Evolutionary conservation across 1,139 yeast genomes (phyloP).

Genomic region (Kodamaea sp.): DNA sequence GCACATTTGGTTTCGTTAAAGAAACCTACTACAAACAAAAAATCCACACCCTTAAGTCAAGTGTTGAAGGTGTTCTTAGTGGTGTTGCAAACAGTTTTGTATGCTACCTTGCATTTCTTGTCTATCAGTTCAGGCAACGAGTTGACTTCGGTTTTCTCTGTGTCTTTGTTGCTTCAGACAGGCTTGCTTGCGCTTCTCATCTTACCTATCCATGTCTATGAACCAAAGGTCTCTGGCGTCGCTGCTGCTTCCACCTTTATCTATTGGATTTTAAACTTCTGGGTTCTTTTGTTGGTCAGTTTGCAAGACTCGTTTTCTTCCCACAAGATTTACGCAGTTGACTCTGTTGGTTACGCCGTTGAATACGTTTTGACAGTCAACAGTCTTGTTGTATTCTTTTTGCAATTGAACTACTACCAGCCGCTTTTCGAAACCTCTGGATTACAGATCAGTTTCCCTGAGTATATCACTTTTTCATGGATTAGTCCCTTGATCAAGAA

Average conservation of each 20-base stretch:
- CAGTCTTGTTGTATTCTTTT: constrained; percentile 1
- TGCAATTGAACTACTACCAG: constrained; percentile 19
- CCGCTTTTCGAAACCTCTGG: constrained; percentile 20
- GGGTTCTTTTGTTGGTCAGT: constrained; percentile 10
- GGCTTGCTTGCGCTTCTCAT: constrained; percentile 1
- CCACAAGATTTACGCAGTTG: constrained; percentile 13
- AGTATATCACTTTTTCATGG: constrained; percentile 26
- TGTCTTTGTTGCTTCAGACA: neutral
- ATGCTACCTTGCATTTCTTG: neutral
- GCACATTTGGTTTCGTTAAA: constrained; percentile 2
- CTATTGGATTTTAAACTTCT: constrained; percentile 9
- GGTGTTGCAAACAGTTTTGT: constrained; percentile 5
- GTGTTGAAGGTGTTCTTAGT: constrained; percentile 9
- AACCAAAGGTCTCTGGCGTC: constrained; percentile 7
- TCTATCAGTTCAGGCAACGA: constrained; percentile 1
- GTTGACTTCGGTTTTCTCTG: neutral
- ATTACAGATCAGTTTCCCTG: constrained; percentile 17
- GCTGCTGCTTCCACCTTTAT: constrained; percentile 14
- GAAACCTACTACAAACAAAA: neutral
- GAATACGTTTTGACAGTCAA: constrained; percentile 6
- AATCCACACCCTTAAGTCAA: neutral
- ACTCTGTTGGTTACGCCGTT: constrained; percentile 6
- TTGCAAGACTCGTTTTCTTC: constrained; percentile 20
- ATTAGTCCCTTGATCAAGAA: constrained; percentile 25
- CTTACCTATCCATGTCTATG: constrained; percentile 12